phyloP scores from a whole-genome alignment of 352 stramenopile species.

The Phytopythium aichiense region DNA sequence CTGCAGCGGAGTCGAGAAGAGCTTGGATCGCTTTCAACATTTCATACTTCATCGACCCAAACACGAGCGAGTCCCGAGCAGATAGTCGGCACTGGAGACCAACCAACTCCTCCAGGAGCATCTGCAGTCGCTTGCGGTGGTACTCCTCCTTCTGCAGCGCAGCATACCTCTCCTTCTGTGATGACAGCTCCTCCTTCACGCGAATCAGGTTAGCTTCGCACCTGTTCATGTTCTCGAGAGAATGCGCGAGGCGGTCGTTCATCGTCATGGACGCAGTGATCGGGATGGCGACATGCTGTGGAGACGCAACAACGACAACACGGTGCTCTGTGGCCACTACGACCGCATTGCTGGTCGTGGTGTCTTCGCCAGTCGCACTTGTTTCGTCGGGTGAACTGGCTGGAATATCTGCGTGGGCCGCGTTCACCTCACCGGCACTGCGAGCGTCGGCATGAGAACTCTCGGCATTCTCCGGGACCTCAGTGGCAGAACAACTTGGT shows the following conservation, averaged over 20 bases:
- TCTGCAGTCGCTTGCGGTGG: background rate
- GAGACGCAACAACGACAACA: background rate
- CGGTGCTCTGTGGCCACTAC: background rate
- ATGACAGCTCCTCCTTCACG: slow-evolving; percentile 1
- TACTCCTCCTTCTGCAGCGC: background rate
- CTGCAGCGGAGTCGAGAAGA: background rate
- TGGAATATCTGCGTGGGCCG: background rate
- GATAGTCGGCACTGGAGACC: slow-evolving; percentile 5
- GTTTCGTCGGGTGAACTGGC: background rate
- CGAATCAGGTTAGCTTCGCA: slow-evolving; percentile 1
- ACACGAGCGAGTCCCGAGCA: background rate
- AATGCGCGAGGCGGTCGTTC: slow-evolving; percentile 4
- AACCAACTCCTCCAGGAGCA: background rate
- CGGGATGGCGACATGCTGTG: background rate
- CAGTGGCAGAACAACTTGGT: no score
- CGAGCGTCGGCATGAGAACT: background rate
- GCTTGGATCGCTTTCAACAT: background rate
- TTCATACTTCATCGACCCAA: background rate
- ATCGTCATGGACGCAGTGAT: slow-evolving; percentile 7
- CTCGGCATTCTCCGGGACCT: background rate
- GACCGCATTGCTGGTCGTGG: background rate
- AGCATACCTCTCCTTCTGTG: slow-evolving; percentile 4
- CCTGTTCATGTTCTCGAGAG: slow-evolving; percentile 2
- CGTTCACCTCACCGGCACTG: background rate
- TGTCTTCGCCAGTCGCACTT: background rate